Evolutionary conservation across 139 green algal species (phyloP).

Genomic region (Chlamydomonas incerta): DNA sequence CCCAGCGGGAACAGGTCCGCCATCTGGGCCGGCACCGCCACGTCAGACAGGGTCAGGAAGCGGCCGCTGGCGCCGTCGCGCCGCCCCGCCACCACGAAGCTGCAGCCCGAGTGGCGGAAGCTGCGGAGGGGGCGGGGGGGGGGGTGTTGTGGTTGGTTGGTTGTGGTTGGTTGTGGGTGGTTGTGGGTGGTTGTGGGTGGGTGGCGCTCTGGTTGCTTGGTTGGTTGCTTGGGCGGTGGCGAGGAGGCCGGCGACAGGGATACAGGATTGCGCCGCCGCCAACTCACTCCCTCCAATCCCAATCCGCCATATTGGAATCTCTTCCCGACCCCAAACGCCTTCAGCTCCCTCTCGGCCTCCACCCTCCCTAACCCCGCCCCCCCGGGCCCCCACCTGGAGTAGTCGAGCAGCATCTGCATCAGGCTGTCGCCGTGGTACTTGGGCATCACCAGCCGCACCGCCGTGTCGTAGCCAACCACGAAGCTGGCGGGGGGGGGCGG

Average conservation of each 20-base stretch:
- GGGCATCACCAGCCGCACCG: conserved; percentile 76
- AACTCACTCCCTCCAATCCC: too few species aligned
- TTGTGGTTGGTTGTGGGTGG: too few species aligned
- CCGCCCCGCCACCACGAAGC: conserved; percentile 81
- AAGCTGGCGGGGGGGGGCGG: conserved; percentile 46
- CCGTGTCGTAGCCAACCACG: conserved; percentile 89
- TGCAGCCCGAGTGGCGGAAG: conserved; percentile 66
- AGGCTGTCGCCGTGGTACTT: conserved; percentile 82
- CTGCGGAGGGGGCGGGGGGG: not conserved
- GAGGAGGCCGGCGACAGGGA: too few species aligned
- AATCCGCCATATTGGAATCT: too few species aligned
- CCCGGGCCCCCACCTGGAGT: conserved; percentile 40
- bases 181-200: not conserved
- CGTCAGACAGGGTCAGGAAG: conserved; percentile 73
- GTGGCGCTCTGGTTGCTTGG: not conserved
- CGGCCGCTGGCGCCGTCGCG: conserved; percentile 42
- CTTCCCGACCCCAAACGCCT: too few species aligned
- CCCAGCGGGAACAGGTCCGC: conserved; percentile 67
- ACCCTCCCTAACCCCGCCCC: too few species aligned
- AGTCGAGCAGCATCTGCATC: conserved; percentile 70
- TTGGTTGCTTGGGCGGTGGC: too few species aligned
- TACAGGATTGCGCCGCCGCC: too few species aligned
- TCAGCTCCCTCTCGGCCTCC: too few species aligned
- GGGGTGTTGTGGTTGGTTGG: too few species aligned
- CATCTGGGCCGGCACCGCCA: conserved; percentile 68